phyloP scores from a whole-genome alignment of 768 basidiomycete species.

The Collybia sordida region DNA sequence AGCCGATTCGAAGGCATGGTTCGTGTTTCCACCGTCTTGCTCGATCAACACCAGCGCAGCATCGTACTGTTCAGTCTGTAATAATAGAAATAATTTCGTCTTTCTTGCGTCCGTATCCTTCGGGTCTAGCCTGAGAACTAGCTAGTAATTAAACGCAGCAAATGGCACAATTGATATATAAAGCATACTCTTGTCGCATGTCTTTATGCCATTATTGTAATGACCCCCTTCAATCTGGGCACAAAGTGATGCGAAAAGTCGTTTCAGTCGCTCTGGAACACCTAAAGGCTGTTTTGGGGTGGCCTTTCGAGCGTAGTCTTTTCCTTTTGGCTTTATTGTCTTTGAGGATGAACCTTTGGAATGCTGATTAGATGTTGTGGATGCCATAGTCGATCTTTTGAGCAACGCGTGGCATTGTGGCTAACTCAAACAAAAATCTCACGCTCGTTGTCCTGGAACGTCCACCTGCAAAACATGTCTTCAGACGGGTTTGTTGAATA shows the following conservation, averaged over 20 bases:
- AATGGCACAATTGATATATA: conserved; percentile 10
- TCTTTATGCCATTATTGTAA: conserved; percentile 83
- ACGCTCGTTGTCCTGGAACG: conserved; percentile 25
- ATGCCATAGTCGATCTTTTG: conserved; percentile 8
- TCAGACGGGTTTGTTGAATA: conserved; percentile 46
- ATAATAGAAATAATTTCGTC: conserved; percentile 83
- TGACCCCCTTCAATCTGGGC: conserved; percentile 92
- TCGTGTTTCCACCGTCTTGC: conserved; percentile 20
- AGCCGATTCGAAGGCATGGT: conserved; percentile 64
- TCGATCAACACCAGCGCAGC: conserved; percentile 65
- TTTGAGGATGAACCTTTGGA: conserved; percentile 4
- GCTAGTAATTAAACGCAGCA: neutral
- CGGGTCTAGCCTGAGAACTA: conserved; percentile 74
- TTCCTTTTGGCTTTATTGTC: conserved; percentile 4
- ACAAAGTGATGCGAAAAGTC: conserved; percentile 75
- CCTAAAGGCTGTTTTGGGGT: conserved; percentile 40
- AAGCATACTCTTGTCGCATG: conserved; percentile 84
- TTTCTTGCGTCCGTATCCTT: conserved; percentile 70
- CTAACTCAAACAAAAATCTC: conserved; percentile 23
- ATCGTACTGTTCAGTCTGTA: conserved; percentile 84
- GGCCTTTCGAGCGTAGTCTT: conserved; percentile 4
- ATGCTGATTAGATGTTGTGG: conserved; percentile 4
- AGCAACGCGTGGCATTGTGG: neutral
- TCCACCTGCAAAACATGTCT: conserved; percentile 39
- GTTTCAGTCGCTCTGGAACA: conserved; percentile 41